Conservation (phyloP, 768 basidiomycete genomes). For the Tulasnella sp. region DNA sequence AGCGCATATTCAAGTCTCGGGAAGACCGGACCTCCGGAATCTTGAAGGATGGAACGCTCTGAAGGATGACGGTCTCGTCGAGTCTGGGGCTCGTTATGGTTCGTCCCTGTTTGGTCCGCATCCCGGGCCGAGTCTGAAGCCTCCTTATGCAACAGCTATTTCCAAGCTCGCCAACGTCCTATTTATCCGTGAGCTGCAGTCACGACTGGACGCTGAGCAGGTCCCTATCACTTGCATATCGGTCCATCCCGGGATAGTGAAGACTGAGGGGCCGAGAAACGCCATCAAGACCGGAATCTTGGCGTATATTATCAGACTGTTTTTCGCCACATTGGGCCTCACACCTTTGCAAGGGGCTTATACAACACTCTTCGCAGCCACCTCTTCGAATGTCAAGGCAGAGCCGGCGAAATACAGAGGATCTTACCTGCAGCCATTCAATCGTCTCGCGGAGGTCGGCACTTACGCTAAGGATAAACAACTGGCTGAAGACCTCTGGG, state of each 20-base stretch:
- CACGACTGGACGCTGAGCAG: conserved; percentile 47
- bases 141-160: conserved; percentile 44
- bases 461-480: conserved; percentile 9
- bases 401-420: conserved; percentile 14
- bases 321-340: neutral
- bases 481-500: conserved; percentile 27
- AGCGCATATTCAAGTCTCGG: neutral
- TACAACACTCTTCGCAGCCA: conserved; percentile 31
- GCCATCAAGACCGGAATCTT: neutral
- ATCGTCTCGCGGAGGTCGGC: neutral
- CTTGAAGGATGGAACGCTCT: neutral
- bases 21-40: neutral
- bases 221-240: conserved; percentile 49
- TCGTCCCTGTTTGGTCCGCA: neutral
- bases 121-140: neutral
- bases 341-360: conserved; percentile 11
- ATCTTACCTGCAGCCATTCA: conserved; percentile 25
- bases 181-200: conserved; percentile 57
- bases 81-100: neutral
- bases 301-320: neutral
- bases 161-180: conserved; percentile 59
- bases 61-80: neutral
- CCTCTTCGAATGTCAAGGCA: conserved; percentile 23
- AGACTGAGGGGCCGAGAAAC: conserved; percentile 42
- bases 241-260: conserved; percentile 51